Percentiles rank a stretch among this genome's conserved stretches.
Evolutionary conservation across 73 alveolate species (phyloP).

Genomic region (Paramecium octaurelia): DNA sequence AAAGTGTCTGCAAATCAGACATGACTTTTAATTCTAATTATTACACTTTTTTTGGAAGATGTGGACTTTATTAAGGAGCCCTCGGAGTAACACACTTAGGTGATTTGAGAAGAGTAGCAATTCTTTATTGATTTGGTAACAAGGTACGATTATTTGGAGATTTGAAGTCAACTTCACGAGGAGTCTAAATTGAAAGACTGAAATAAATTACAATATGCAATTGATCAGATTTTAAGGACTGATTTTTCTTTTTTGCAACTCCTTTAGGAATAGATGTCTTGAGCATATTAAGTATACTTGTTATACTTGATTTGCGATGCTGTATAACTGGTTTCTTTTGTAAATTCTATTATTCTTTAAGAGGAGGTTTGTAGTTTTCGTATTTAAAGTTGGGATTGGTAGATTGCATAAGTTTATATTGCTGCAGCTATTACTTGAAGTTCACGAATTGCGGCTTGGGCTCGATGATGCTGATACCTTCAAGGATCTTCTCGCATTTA

Average conservation of each 20-base stretch:
- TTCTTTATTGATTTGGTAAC: slow-evolving; percentile 9
- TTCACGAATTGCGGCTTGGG: slow-evolving; percentile 8
- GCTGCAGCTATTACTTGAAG: neutral
- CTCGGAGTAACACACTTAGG: slow-evolving; percentile 11
- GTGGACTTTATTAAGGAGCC: slow-evolving; percentile 1
- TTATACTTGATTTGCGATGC: neutral
- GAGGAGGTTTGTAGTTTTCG: slow-evolving; percentile 17
- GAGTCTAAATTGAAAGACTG: neutral
- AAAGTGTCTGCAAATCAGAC: slow-evolving; percentile 22
- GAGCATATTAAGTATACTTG: slow-evolving; percentile 15
- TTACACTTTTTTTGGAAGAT: slow-evolving; percentile 16
- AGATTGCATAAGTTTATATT: neutral
- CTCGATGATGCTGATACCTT: neutral
- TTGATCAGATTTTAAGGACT: slow-evolving; percentile 10
- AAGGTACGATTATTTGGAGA: neutral
- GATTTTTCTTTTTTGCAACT: neutral
- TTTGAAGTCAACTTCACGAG: neutral
- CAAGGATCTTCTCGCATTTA: neutral
- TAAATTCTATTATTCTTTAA: neutral
- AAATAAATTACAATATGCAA: neutral
- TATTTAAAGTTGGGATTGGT: neutral
- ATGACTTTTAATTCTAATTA: slow-evolving; percentile 29
- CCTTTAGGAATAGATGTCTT: neutral
- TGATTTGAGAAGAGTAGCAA: slow-evolving; percentile 7
- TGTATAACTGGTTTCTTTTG: neutral